Base-by-base conservation (phyloP, 768 basidiomycete species). In the Leccinum obscurum region DNA sequence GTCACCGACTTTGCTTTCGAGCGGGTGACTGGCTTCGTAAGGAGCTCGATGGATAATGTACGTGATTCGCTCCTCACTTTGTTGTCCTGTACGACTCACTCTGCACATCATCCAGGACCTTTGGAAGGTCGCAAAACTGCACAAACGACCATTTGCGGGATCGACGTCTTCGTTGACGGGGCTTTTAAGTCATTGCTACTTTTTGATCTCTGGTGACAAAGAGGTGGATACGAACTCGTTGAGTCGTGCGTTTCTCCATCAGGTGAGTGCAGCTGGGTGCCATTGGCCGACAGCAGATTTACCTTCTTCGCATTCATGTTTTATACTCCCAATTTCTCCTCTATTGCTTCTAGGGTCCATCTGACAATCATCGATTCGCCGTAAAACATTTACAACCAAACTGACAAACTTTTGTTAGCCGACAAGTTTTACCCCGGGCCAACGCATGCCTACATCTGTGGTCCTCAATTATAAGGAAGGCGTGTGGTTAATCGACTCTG, bases 161-260 rank as follows among this genome's bases (percentile, higher is more conserved):
- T 95, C 93, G 3, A 98, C 95, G 0, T 96, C 94, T 8, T 94
- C 93, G 1, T 73, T 97, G 55, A 88, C 93, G 0, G 87, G 90
- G 37, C 85, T 95, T 67, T 79, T 97, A 48, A 81, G 85, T 49
- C 94, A 98, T 52, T 85, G 96, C 17, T 98, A 97, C 70, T 93
- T 93, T 69, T 80, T 94, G 17, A 78, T 97, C 5, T 94, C 92
- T 24, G 83, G 83, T 20, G 82, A 88, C 63, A 89, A 85, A 66
- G 73, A 76, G 0, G 81, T 93, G 26, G 85, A 95, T 68, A 81
- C 82, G 3, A 76, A 78, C 6, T 77, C 75, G 24, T 72, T 97
- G 49, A 91, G 88, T 66, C 72, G 73, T 14, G 77, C 76, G 2
- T 97, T 93, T 68, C 66, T 68, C 3, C 68, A 73, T 15, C 83